phyloP scores from a whole-genome alignment of 345 rosid genomes.

The Aquilaria malaccensis region DNA sequence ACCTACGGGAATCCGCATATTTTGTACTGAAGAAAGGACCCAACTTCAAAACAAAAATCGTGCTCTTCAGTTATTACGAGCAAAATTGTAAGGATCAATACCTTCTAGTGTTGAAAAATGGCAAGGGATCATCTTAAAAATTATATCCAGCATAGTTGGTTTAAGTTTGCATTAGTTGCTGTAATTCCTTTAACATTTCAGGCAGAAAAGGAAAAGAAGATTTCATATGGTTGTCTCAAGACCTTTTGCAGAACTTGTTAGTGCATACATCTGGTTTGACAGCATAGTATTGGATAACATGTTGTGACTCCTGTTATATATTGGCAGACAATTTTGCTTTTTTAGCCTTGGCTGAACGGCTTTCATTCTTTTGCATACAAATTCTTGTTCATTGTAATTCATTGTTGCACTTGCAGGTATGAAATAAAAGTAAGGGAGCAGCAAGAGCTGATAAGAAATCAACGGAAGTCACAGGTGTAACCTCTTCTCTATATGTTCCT shows the following conservation, averaged over 20 bases:
- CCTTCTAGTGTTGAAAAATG: not conserved
- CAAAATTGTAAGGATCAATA: slow-evolving; percentile 59
- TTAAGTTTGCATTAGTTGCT: not conserved
- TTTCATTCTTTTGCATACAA: not conserved
- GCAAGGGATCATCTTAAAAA: slow-evolving; percentile 4
- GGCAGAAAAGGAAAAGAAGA: too few relatives aligned
- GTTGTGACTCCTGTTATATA: not conserved
- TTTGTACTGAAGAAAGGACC: slow-evolving; percentile 95
- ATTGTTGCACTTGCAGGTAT: slow-evolving; percentile 36
- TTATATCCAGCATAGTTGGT: too few relatives aligned
- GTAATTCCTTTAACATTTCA: too few relatives aligned
- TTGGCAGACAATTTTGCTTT: slow-evolving; percentile 1
- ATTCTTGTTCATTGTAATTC: not conserved
- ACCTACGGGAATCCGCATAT: slow-evolving; percentile 92
- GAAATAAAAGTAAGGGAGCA: slow-evolving; percentile 93
- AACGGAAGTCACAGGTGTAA: slow-evolving; percentile 68
- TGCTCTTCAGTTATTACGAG: slow-evolving; percentile 88
- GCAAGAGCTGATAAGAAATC: slow-evolving; percentile 65
- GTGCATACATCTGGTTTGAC: too few relatives aligned
- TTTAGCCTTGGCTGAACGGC: not conserved
- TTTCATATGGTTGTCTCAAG: too few relatives aligned
- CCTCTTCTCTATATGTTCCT: not conserved
- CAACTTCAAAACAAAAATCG: slow-evolving; percentile 70
- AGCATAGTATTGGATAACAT: too few relatives aligned
- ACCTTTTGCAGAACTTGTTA: too few relatives aligned